Evolutionary conservation across 2,329 filamentous ascomycete species (phyloP).

Genomic region (Fusarium musae): DNA sequence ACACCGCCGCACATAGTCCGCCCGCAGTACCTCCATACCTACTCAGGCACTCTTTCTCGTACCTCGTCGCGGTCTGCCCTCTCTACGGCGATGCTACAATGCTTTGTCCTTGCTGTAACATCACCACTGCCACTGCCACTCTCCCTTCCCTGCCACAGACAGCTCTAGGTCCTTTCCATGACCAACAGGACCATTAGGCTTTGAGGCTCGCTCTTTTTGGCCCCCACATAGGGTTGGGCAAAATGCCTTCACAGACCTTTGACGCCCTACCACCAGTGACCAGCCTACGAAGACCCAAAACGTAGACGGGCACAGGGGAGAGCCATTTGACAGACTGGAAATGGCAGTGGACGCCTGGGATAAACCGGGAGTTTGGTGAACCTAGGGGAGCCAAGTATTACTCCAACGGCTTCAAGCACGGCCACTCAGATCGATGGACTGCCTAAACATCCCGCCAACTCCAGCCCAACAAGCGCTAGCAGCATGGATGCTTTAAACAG

Average conservation of each 20-base stretch:
- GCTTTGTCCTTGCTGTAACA: slow-evolving; percentile 18
- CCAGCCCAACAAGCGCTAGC: slow-evolving; percentile 40
- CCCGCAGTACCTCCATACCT: neutral
- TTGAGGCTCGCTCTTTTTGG: slow-evolving; percentile 29
- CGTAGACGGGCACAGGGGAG: slow-evolving; percentile 11
- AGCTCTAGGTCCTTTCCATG: slow-evolving; percentile 39
- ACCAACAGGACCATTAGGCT: slow-evolving; percentile 23
- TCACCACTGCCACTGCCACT: slow-evolving; percentile 6
- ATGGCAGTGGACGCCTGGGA: slow-evolving; percentile 25
- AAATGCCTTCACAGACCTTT: slow-evolving; percentile 30
- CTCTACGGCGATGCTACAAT: slow-evolving; percentile 20
- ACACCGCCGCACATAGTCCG: neutral
- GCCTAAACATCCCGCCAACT: slow-evolving; percentile 36
- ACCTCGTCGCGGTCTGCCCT: slow-evolving; percentile 14
- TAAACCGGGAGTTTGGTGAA: slow-evolving; percentile 32
- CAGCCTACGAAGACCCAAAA: slow-evolving; percentile 14
- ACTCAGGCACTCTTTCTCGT: slow-evolving; percentile 10
- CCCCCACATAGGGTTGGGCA: slow-evolving; percentile 39
- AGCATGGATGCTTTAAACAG: slow-evolving; percentile 27
- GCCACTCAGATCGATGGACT: slow-evolving; percentile 25
- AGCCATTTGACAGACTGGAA: slow-evolving; percentile 29
- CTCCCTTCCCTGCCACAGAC: slow-evolving; percentile 13
- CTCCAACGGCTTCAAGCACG: slow-evolving; percentile 18
- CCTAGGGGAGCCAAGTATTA: slow-evolving; percentile 6
- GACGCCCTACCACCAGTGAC: slow-evolving; percentile 31